Evolutionary conservation across 768 basidiomycete species (phyloP), one percentile per base, ranked within the genome.

Genomic region (Tephrocybe sp.): DNA sequence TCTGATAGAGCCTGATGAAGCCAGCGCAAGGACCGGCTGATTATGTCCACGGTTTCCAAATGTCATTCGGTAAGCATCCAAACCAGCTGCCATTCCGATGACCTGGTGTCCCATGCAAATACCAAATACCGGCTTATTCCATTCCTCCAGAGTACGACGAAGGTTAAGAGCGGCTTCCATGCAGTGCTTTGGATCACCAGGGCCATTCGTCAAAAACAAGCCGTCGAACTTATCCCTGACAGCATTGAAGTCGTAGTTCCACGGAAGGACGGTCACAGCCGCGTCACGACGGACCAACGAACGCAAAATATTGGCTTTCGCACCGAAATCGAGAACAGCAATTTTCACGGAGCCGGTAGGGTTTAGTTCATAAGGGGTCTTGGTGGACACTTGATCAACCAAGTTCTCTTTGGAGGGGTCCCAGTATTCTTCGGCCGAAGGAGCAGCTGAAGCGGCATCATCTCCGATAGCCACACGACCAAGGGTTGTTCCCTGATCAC

Each of bases 1-100:
- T 65, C 83, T 91, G 74, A 98, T 94, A 20, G 90, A 92, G 3
- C 96, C 95, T 9, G 89, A 79, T 22, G 85, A 88, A n/a, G 95
- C 93, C 47, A 98, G 76, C 23, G 97, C 96, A 39, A 99, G 78
- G 11, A 99, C 97, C 26, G 97, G 97, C 67, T 99, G 97, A 67
- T 99, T 99, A 69, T 99, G 97, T 14, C 97, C 97, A 58, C 97
- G 87, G 68, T 99, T 98, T n/a, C 97, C 97, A 65, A 98, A 99
- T 9, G 87, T 93, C 97, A 99, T 99, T 39, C 97, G 81, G 69
- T 98, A 98, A 16, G 95, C 92, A 59, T 97, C 95, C 48, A 98
- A 69, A 17, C 97, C 96, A 19, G 94, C 96, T 22, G 96, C 97
- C 78, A 99, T 89, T 43, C 96, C 97, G 59, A 99, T 89, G 60